phyloP scores from a whole-genome alignment of 2,329 filamentous ascomycete species.

The Paramyrothecium roridum region DNA sequence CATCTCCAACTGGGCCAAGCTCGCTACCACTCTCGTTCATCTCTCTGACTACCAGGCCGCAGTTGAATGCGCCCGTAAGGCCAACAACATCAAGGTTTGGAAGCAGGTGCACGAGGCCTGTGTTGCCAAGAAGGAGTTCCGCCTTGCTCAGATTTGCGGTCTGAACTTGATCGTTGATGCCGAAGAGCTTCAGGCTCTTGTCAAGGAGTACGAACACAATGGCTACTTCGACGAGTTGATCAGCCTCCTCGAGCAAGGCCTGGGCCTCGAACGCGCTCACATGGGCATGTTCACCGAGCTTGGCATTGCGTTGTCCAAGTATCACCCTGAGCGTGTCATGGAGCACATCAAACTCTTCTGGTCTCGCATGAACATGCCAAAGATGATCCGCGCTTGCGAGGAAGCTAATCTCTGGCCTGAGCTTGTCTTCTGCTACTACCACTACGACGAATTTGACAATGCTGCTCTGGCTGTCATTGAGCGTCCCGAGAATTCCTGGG shows the following conservation, averaged over 20 bases:
- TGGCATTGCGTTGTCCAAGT: conserved; percentile 88
- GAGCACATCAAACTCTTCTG: conserved; percentile 99
- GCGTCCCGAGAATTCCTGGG: conserved; percentile 95
- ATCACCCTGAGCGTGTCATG: conserved; percentile 94
- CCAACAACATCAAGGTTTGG: conserved; percentile 99
- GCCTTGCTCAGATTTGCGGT: conserved; percentile 96
- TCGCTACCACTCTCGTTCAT: conserved; percentile 96
- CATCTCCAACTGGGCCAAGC: conserved; percentile 99
- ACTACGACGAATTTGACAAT: conserved; percentile 98
- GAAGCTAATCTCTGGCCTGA: conserved; percentile 97
- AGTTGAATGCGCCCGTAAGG: conserved; percentile 95
- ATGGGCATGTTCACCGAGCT: conserved; percentile 97
- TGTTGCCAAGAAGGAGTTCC: conserved; percentile 97
- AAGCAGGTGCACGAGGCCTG: conserved; percentile 97
- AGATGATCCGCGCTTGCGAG: conserved; percentile 91
- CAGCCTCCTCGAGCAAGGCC: conserved; percentile 85
- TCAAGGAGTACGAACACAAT: conserved; percentile 94
- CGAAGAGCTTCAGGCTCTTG: conserved; percentile 87
- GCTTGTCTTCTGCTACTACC: conserved; percentile 94
- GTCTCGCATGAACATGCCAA: conserved; percentile 95
- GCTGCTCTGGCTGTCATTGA: conserved; percentile 97
- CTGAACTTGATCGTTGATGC: conserved; percentile 97
- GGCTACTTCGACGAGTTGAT: conserved; percentile 99
- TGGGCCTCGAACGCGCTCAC: conserved; percentile 87
- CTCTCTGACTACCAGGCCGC: conserved; percentile 95